Percentiles rank a stretch among this genome's conserved stretches.
Evolutionary conservation across 768 basidiomycete genomes (phyloP).

Genomic region (Fomitopsis serialis): DNA sequence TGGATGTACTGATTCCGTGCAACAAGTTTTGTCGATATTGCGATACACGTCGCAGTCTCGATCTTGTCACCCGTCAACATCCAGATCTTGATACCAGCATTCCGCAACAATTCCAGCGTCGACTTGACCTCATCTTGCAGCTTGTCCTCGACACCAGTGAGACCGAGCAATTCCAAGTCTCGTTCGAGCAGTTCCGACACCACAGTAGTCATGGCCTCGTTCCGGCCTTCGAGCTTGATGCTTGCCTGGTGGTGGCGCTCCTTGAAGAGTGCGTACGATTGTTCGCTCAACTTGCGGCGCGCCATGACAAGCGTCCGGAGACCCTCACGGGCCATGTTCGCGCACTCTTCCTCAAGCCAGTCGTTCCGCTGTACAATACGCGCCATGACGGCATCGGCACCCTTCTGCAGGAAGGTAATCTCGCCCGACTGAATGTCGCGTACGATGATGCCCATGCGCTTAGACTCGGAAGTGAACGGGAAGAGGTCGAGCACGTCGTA

Average conservation of each 20-base stretch:
- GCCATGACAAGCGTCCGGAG: conserved; percentile 92
- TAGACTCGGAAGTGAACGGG: conserved; percentile 97
- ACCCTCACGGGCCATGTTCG: conserved; percentile 97
- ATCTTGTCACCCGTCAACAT: conserved; percentile 99
- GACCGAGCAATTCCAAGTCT: conserved; percentile 85
- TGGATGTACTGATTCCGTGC: conserved; percentile 97
- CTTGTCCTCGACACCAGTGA: conserved; percentile 99
- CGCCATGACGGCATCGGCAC: conserved; percentile 98
- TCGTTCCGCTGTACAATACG: conserved; percentile 94
- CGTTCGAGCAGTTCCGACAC: conserved; percentile 76
- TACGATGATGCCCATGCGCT: conserved; percentile 98
- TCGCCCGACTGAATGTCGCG: conserved; percentile 73
- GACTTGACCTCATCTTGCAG: conserved; percentile 95
- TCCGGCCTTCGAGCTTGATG: conserved; percentile 70
- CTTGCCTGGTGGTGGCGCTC: conserved; percentile 70
- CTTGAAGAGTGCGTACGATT: conserved; percentile 73
- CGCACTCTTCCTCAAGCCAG: conserved; percentile 98
- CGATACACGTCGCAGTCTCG: conserved; percentile 97
- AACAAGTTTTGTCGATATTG: conserved; percentile 94
- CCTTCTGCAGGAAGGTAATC: conserved; percentile 90
- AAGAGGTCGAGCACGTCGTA: conserved; percentile 94
- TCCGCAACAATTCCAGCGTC: conserved; percentile 86
- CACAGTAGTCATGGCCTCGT: conserved; percentile 73
- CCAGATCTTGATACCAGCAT: conserved; percentile 99
- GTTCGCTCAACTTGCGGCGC: conserved; percentile 65